A percentile compares a stretch with the other conserved stretches of the same genome.
phyloP scores from a whole-genome alignment of 345 rosid species.

The Draba incana region DNA sequence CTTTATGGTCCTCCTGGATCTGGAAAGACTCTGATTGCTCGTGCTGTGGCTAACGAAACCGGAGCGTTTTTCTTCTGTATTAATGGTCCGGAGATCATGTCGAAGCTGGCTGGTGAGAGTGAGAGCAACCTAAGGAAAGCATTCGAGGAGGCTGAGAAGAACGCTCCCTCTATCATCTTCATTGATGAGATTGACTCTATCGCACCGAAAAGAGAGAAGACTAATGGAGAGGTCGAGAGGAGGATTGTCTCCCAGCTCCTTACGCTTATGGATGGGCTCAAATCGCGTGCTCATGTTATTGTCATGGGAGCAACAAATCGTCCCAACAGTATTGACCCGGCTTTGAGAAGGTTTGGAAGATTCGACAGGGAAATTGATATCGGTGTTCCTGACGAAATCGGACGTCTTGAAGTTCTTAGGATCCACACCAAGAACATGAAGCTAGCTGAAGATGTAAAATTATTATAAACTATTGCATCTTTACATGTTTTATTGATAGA shows the following conservation, averaged over 20 bases:
- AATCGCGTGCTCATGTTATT: constrained; percentile 89
- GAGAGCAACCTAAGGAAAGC: constrained; percentile 98
- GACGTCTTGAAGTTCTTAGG: constrained; percentile 98
- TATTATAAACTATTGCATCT: neutral
- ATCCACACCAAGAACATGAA: constrained; percentile 99
- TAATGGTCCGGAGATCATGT: constrained; percentile 97
- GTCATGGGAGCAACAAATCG: constrained; percentile 99
- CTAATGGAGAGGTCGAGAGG: constrained; percentile 96
- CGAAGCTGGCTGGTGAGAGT: constrained; percentile 97
- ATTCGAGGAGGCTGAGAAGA: constrained; percentile 96
- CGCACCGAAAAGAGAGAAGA: constrained; percentile 97
- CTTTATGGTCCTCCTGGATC: constrained; percentile 91
- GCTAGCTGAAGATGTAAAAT: constrained; percentile 82
- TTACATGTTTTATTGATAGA: neutral
- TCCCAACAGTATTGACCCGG: constrained; percentile 94
- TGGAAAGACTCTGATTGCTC: constrained; percentile 90
- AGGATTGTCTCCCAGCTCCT: constrained; percentile 95
- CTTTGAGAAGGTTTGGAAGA: constrained; percentile 92
- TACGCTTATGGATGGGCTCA: constrained; percentile 95
- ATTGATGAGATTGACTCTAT: constrained; percentile 95
- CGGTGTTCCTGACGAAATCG: constrained; percentile 96
- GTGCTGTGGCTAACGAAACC: constrained; percentile 96
- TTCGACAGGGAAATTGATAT: constrained; percentile 95
- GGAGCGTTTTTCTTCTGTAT: constrained; percentile 98
- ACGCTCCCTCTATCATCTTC: constrained; percentile 94